A percentile compares a stretch with the other conserved stretches of the same genome.
These are phyloP conservation scores for Gremmenia infestans DNA, from an alignment of 2,329 filamentous ascomycete species.

Conservation along the genomic window DNA sequence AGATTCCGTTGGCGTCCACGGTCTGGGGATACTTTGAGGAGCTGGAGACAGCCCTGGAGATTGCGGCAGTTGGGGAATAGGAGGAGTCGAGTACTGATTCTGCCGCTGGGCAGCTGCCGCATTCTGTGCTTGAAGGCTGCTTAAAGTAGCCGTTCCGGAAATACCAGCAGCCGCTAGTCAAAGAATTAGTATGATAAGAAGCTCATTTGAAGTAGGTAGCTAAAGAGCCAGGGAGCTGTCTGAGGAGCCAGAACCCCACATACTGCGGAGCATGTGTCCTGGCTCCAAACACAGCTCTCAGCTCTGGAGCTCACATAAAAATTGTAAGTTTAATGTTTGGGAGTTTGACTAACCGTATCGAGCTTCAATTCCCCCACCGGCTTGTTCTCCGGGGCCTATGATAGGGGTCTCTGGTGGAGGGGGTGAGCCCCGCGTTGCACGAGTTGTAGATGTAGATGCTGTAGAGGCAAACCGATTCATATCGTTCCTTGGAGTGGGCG, in stretches of 20 bases:
- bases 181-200: too few species aligned
- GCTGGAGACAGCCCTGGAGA: conserved; percentile 25
- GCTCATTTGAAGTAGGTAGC: too few species aligned
- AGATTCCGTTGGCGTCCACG: conserved; percentile 93
- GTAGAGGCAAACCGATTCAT: conserved; percentile 69
- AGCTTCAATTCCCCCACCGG: conserved; percentile 79
- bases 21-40: conserved; percentile 47
- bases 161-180: conserved; percentile 68
- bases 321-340: too few species aligned
- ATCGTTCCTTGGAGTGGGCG: conserved; percentile 32
- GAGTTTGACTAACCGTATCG: conserved; percentile 54
- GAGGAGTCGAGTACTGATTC: conserved; percentile 64
- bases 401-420: conserved; percentile 92
- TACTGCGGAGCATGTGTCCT: too few species aligned
- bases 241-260: too few species aligned
- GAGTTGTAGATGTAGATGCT: conserved; percentile 88
- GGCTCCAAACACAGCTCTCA: too few species aligned
- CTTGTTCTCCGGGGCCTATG: conserved; percentile 63
- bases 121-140: conserved; percentile 66
- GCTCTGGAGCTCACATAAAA: too few species aligned
- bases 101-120: conserved; percentile 76
- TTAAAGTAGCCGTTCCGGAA: conserved; percentile 77
- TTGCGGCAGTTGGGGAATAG: conserved; percentile 35
- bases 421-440: conserved; percentile 86
- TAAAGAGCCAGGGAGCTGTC: too few species aligned